Evolutionary conservation across 257 asterid species (phyloP).

Genomic region (Solanum arcanum): DNA sequence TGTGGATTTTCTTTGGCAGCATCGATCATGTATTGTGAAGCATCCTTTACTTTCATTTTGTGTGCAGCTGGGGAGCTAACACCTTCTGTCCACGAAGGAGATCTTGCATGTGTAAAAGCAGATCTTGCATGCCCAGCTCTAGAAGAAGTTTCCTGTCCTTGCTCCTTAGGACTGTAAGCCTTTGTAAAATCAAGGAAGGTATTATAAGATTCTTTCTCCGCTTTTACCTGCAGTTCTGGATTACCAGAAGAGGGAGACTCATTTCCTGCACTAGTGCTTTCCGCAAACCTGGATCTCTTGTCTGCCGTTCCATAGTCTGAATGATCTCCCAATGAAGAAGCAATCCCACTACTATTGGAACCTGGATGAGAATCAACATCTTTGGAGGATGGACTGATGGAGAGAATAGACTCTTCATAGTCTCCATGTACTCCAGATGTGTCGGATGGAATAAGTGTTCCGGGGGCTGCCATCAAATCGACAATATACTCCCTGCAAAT

Average conservation of each 20-base stretch:
- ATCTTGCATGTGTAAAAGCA: slow-evolving; percentile 58
- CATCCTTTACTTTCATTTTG: slow-evolving; percentile 84
- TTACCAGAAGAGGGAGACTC: slow-evolving; percentile 19
- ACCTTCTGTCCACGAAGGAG: slow-evolving; percentile 99
- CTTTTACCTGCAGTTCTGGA: slow-evolving; percentile 10
- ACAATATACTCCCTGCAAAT: slow-evolving; percentile 86
- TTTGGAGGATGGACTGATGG: slow-evolving; percentile 9
- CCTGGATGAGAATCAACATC: slow-evolving; percentile 22
- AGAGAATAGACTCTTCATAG: slow-evolving; percentile 19
- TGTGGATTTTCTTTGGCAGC: slow-evolving; percentile 96
- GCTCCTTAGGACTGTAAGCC: slow-evolving; percentile 21
- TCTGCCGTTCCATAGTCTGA: slow-evolving; percentile 16
- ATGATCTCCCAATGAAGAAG: slow-evolving; percentile 24
- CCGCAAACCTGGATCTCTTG: slow-evolving; percentile 19
- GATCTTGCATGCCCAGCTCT: slow-evolving; percentile 30
- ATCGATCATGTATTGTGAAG: slow-evolving; percentile 86
- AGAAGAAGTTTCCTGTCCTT: slow-evolving; percentile 22
- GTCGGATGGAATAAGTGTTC: slow-evolving; percentile 92
- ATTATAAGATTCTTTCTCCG: slow-evolving; percentile 18
- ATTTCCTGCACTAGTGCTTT: slow-evolving; percentile 14
- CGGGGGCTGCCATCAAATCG: slow-evolving; percentile 97
- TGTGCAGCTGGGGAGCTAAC: slow-evolving; percentile 81
- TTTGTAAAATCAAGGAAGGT: slow-evolving; percentile 16
- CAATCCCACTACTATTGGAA: slow-evolving; percentile 29
- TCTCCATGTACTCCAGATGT: slow-evolving; percentile 41